A percentile compares a stretch with the other conserved stretches of the same genome.
Conservation (phyloP, 2,329 filamentous ascomycete species). For the Colletotrichum cuscutae region DNA sequence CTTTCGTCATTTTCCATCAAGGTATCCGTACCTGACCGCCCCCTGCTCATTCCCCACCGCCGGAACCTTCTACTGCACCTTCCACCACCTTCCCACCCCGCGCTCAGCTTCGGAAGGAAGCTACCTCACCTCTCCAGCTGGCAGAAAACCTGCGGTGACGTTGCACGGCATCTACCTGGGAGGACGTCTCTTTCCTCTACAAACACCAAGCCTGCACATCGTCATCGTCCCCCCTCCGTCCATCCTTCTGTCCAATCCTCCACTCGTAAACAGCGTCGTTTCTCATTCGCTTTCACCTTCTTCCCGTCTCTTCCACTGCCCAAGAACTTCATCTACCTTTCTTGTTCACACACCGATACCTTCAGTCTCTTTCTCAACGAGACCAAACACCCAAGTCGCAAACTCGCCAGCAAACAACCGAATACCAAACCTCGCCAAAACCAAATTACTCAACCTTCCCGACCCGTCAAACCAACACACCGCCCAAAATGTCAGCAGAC, state of each 20-base stretch:
- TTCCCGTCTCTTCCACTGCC: neutral
- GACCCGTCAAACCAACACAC: neutral
- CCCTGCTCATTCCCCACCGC: constrained; percentile 14
- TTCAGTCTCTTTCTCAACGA: neutral
- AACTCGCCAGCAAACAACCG: neutral
- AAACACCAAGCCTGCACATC: neutral
- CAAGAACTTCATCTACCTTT: neutral
- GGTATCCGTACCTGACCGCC: neutral
- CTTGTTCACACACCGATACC: neutral
- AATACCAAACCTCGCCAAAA: neutral
- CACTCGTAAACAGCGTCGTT: too few species aligned
- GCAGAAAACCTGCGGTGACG: constrained; percentile 9
- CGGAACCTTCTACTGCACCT: constrained; percentile 26
- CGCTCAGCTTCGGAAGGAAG: neutral
- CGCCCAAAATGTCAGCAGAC: constrained; percentile 67
- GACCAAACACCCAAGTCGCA: neutral
- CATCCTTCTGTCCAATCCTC: too few species aligned
- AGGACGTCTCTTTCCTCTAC: neutral
- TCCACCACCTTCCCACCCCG: constrained; percentile 19
- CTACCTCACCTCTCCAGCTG: neutral
- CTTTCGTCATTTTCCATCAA: neutral
- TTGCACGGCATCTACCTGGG: neutral
- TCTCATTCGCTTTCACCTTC: neutral
- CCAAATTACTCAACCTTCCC: neutral
- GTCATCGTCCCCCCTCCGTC: neutral